Evolutionary conservation across 2,329 filamentous ascomycete species (phyloP).

Genomic region (Alternaria sp.): DNA sequence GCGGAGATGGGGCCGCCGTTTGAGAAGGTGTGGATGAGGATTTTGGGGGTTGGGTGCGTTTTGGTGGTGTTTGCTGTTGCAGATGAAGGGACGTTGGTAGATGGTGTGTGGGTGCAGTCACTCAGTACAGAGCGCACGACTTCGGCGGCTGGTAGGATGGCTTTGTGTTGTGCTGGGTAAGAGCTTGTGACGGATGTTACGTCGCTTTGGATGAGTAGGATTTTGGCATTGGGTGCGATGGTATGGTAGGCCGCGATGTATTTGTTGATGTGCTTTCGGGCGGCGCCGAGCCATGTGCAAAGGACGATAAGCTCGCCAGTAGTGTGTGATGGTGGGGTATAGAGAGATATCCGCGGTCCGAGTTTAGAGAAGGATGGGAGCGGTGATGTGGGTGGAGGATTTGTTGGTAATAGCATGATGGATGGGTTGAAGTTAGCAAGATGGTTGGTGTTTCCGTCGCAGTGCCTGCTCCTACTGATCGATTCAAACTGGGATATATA

Average conservation of each 20-base stretch:
- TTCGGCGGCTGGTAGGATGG: conserved; percentile 19
- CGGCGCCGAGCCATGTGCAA: conserved; percentile 26
- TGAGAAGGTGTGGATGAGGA: conserved; percentile 22
- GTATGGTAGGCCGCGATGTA: conserved; percentile 15
- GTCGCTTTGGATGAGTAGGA: conserved; percentile 21
- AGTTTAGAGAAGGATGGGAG: background rate
- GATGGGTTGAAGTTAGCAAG: background rate
- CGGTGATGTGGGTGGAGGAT: background rate
- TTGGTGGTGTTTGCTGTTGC: background rate
- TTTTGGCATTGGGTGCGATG: conserved; percentile 13
- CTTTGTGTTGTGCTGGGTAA: conserved; percentile 6
- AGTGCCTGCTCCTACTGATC: background rate
- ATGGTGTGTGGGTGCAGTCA: conserved; percentile 1
- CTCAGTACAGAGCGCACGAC: conserved; percentile 5
- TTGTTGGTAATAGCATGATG: background rate
- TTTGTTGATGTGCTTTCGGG: conserved; percentile 25
- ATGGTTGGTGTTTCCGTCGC: background rate
- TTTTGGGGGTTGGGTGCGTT: background rate
- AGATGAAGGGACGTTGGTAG: background rate
- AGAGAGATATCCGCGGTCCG: conserved; percentile 9
- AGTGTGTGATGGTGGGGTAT: background rate
- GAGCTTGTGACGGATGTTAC: conserved; percentile 12
- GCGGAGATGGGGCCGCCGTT: conserved; percentile 19
- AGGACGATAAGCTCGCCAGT: conserved; percentile 21
- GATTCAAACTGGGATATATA: rapidly evolving